Evolutionary conservation across 495 filamentous ascomycete species (phyloP).

Genomic region (Neurospora tetrasperma): DNA sequence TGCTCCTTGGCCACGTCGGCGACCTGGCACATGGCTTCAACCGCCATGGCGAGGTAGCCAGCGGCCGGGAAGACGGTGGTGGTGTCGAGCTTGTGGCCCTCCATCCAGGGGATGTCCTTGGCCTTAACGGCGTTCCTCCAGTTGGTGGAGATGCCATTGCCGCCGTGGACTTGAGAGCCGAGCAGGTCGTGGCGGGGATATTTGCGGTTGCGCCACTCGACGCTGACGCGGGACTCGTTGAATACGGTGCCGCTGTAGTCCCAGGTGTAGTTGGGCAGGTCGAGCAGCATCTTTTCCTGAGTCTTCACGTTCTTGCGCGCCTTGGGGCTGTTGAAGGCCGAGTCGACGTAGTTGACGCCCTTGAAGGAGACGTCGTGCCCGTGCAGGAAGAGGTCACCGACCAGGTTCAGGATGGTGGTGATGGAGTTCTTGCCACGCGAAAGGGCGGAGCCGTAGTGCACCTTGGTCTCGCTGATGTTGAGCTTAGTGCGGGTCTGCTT

Average conservation of each 20-base stretch:
- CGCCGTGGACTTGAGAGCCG: constrained; percentile 26
- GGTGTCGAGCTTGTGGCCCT: constrained; percentile 32
- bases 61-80: constrained; percentile 45
- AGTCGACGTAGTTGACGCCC: constrained; percentile 13
- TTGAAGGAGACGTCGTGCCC: constrained; percentile 19
- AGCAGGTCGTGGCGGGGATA: constrained; percentile 33
- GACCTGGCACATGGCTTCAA: constrained; percentile 34
- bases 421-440: constrained; percentile 16
- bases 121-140: constrained; percentile 37
- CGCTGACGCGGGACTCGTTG: constrained; percentile 29
- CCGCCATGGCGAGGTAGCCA: constrained; percentile 42
- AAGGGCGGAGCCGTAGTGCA: constrained; percentile 20
- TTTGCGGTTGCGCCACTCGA: constrained; percentile 31
- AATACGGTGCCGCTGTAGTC: constrained; percentile 28
- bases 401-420: constrained; percentile 15
- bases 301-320: constrained; percentile 16
- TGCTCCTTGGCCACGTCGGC: constrained; percentile 2
- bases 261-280: constrained; percentile 32
- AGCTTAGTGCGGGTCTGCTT: constrained; percentile 31
- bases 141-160: constrained; percentile 27
- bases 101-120: constrained; percentile 37
- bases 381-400: constrained; percentile 22
- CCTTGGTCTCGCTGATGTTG: constrained; percentile 1
- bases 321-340: constrained; percentile 3
- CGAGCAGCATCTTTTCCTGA: constrained; percentile 9